Evolutionary conservation across 345 rosid species (phyloP).

Genomic region (Citrus reticulata): DNA sequence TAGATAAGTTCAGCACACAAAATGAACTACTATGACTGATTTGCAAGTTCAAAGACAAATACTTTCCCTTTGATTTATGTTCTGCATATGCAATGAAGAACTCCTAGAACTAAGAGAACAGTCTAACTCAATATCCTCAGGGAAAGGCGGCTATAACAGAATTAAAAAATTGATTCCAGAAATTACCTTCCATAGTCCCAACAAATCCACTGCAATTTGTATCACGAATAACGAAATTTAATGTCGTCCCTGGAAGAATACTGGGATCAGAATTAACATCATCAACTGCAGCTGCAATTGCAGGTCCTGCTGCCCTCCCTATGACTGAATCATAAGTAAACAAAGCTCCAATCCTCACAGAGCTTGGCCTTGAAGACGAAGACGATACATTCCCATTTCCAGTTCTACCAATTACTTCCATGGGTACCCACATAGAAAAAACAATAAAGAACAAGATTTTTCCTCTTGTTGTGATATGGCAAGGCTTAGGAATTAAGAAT

Average conservation of each 20-base stretch:
- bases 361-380: constrained; percentile 41
- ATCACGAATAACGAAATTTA: constrained; percentile 46
- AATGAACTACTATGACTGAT: background rate
- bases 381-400: constrained; percentile 38
- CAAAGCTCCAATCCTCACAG: constrained; percentile 64
- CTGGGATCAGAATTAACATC: constrained; percentile 65
- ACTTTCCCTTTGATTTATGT: background rate
- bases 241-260: constrained; percentile 46
- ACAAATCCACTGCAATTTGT: constrained; percentile 85
- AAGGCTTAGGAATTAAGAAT: constrained; percentile 18
- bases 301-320: constrained; percentile 67
- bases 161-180: background rate
- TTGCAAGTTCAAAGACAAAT: background rate
- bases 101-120: background rate
- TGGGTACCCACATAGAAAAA: constrained; percentile 35
- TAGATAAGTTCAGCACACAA: background rate
- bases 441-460: constrained; percentile 28
- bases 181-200: constrained; percentile 80
- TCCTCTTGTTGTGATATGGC: constrained; percentile 15
- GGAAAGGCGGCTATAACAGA: background rate
- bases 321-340: constrained; percentile 70
- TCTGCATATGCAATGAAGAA: background rate
- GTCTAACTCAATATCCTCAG: background rate
- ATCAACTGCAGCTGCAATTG: constrained; percentile 57
- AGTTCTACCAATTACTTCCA: constrained; percentile 31